phyloP scores from a whole-genome alignment of 2,329 filamentous ascomycete genomes.

The Diaporthe citriasiana region DNA sequence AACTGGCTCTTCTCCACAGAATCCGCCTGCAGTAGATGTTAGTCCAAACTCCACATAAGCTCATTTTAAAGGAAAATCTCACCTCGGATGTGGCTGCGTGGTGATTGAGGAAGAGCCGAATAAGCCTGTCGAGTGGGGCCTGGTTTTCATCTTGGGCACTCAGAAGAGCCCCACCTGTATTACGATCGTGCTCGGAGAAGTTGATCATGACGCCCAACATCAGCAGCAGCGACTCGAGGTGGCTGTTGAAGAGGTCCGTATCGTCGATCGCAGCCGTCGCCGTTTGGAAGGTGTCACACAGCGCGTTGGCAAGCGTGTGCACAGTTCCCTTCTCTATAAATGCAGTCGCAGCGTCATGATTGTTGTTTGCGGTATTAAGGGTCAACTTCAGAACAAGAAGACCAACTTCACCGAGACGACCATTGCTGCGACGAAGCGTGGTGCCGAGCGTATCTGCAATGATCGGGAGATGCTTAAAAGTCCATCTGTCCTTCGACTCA shows the following conservation, averaged over 20 bases:
- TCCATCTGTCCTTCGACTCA: slow-evolving; percentile 60
- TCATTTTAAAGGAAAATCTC: slow-evolving; percentile 49
- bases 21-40: slow-evolving; percentile 66
- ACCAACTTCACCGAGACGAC: slow-evolving; percentile 57
- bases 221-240: slow-evolving; percentile 81
- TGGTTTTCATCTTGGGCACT: slow-evolving; percentile 55
- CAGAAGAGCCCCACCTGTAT: slow-evolving; percentile 66
- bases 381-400: slow-evolving; percentile 76
- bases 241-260: slow-evolving; percentile 62
- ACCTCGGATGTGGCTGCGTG: slow-evolving; percentile 78
- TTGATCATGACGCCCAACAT: slow-evolving; percentile 89
- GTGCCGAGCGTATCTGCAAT: slow-evolving; percentile 63
- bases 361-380: slow-evolving; percentile 89
- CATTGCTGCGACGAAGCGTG: slow-evolving; percentile 53
- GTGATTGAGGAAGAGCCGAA: slow-evolving; percentile 77
- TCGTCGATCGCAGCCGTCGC: slow-evolving; percentile 63
- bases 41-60: slow-evolving; percentile 39
- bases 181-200: slow-evolving; percentile 81
- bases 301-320: slow-evolving; percentile 60
- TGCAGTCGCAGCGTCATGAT: slow-evolving; percentile 74
- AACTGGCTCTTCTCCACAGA: slow-evolving; percentile 81
- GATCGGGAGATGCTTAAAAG: slow-evolving; percentile 63
- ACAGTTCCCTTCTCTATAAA: slow-evolving; percentile 75
- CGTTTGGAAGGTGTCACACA: slow-evolving; percentile 65
- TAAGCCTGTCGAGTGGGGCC: slow-evolving; percentile 69